Base-by-base conservation (phyloP, 2,329 filamentous ascomycete species). In the Sphaceloma murrayae region DNA sequence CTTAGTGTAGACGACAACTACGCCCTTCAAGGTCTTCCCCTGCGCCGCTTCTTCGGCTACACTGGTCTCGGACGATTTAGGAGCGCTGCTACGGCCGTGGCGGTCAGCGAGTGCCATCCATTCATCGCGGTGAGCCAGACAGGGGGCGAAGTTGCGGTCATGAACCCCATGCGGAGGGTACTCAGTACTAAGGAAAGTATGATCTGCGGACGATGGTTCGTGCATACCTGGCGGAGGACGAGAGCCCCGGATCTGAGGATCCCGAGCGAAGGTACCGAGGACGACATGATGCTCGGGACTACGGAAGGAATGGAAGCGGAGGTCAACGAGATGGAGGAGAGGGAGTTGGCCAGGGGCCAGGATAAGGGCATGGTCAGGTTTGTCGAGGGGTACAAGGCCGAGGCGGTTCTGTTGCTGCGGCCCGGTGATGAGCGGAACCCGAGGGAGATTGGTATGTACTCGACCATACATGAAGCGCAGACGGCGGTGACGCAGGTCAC, bases 171-270 rank as follows among this genome's bases (percentile, higher is more conserved):
- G 26, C 62, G 65, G 7, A 67, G 70, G 32, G 56, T 75, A 2
- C 50, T 73, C 13, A 68, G 71, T 45, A 57, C 63, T 10, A 76
- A 74, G 49, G 64, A 66, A 7, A 60, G 64, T 6, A 66, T 69
- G 8, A 75, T 66, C 62, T 66, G 74, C 46, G 72, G 75, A 49
- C 67, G 61, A 5, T 76, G 75, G 70, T 78, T 78, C 51, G 57
- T 62, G 17, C 74, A 78, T 51, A 73, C 77, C 45, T 80, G 74
- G 73, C 54, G 66, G 14, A 50, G 56, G 8, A 47, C 52, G 17
- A 24, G 5, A 10, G 8, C 7, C 14, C 17, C 18, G 2, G 17
- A 31, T 11, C 7, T 46, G 14, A 22, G 40, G 14, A 5, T 45
- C 10, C 30, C 30, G 11, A 24, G 21, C 4, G 10, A 13, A 2